Base-by-base conservation (phyloP, 1,139 yeast species). In the Geotrichum macrosporum region DNA sequence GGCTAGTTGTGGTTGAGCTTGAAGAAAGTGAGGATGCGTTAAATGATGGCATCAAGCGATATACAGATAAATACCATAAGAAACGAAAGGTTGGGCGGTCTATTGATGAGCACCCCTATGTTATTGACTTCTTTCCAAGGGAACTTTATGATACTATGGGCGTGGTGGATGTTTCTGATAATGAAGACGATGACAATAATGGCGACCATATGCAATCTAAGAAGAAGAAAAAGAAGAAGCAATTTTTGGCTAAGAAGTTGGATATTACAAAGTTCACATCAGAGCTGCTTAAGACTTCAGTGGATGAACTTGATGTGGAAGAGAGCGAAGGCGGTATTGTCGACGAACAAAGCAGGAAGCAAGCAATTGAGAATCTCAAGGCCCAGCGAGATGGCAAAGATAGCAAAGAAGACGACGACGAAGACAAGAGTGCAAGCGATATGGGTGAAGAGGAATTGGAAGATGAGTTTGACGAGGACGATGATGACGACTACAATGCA, bases 101-200 rank as follows among this genome's bases (percentile, higher is more conserved):
- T 3, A 77, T 84, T 15, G 84, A 82, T 55, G 94, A 85, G 50
- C 94, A 86, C 66, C 95, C 96, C 1, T 87, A 82, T 62, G 51
- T 51, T 42, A 51, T 61, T 27, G 56, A 56, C 31, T 74, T 84
- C 53, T 86, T 89, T 64, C 97, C 97, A 1, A 73, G 71, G 21
- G 97, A 92, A 63, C 70, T 92, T 50, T 81, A 84, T 56, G 68
- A 75, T 21, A 86, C 82, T 27, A 80, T 84, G 84, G 92, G 89
- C 3, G 74, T 81, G 9, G 74, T 76, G 12, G 38, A 35, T 9
- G 15, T 20, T 10, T 22, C 22, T 12, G 26, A 21, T 18, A 12
- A 16, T 20, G 64, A 81, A 46, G 69, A 74, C 19, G 60, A 80
- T 41, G 73, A 81, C 0, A 69, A 72, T 27, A 76, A 76, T 35